phyloP scores from a whole-genome alignment of 305 asterid genomes.

The Lippia alba region DNA sequence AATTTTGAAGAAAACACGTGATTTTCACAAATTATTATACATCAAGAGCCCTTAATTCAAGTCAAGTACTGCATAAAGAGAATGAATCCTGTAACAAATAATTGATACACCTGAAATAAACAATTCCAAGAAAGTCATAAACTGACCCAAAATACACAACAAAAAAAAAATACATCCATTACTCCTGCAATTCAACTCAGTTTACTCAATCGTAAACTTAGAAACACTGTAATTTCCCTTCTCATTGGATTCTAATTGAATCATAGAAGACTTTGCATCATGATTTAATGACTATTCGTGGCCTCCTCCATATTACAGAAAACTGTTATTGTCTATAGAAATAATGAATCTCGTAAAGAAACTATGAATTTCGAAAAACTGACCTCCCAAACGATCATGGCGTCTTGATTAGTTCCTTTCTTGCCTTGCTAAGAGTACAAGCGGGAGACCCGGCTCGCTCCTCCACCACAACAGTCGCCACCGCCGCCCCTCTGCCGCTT shows the following conservation, averaged over 20 bases:
- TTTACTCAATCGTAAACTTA: conserved; percentile 34
- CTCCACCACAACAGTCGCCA: conserved; percentile 60
- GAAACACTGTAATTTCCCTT: conserved; percentile 14
- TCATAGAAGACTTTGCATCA: too few relatives aligned
- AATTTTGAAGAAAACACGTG: too few relatives aligned
- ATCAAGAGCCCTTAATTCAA: too few relatives aligned
- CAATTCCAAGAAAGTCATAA: conserved; percentile 70
- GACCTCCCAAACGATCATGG: conserved; percentile 99
- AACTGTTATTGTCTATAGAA: too few relatives aligned
- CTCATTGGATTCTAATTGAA: background rate
- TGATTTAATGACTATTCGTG: too few relatives aligned
- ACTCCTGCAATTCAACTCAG: conserved; percentile 32
- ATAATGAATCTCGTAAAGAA: too few relatives aligned
- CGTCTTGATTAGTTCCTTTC: conserved; percentile 96
- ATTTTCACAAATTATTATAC: too few relatives aligned
- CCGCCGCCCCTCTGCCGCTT: conserved; percentile 55
- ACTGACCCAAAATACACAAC: conserved; percentile 54
- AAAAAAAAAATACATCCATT: conserved; percentile 33
- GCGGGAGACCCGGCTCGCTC: conserved; percentile 66
- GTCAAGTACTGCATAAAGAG: too few relatives aligned
- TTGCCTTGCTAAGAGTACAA: conserved; percentile 93
- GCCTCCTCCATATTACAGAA: too few relatives aligned
- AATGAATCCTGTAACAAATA: too few relatives aligned
- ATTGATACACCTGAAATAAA: too few relatives aligned
- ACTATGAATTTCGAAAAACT: conserved; percentile 32